Evolutionary conservation across 2,329 filamentous ascomycete genomes (phyloP), one percentile per base, ranked within the genome.

Genomic region (Fusarium aywerte): DNA sequence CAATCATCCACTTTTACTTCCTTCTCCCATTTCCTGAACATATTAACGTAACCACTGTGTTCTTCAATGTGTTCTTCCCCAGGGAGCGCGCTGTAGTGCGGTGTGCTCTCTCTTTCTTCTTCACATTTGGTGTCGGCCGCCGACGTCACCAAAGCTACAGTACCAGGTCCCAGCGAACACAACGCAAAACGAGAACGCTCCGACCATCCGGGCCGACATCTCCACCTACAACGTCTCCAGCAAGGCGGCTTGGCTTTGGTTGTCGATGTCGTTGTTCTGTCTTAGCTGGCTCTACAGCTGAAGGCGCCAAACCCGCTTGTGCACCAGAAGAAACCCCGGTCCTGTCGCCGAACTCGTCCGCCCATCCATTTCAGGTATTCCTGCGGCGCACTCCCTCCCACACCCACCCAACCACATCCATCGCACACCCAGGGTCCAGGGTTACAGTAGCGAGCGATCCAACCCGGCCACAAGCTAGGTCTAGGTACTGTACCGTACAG

Each of bases 241-340:
- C 62, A 72, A 51, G 54, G 56, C 67, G 65, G 55, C 67, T 67
- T 73, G 68, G 55, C 64, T 67, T 71, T 71, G 68, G 69, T 68
- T 58, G 65, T 67, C 55, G 51, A 70, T 62, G 55, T 61, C 53
- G 58, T 59, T 51, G 50, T 60, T 58, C 45, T 61, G 58, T 58
- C 58, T 61, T 56, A 63, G 71, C 65, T 66, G 61, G 68, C 58
- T 64, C 45, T 70, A 61, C 57, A 75, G 73, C 70, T 75, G 73
- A 75, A 68, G 63, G 74, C 73, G 73, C 72, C 73, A 74, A 75
- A 75, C 69, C 74, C 74, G 73, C 73, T 74, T 75, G 71, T 65
- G 68, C 68, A 70, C 59, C 50, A 65, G 59, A 47, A 63, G 66
- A 67, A 62, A 66, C 70, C 71, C 70, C 71, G 70, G 69, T 70